These are phyloP conservation scores for Pseudogymnoascus sp. DNA, from an alignment of 2,329 filamentous ascomycete species.

Conservation along the genomic window DNA sequence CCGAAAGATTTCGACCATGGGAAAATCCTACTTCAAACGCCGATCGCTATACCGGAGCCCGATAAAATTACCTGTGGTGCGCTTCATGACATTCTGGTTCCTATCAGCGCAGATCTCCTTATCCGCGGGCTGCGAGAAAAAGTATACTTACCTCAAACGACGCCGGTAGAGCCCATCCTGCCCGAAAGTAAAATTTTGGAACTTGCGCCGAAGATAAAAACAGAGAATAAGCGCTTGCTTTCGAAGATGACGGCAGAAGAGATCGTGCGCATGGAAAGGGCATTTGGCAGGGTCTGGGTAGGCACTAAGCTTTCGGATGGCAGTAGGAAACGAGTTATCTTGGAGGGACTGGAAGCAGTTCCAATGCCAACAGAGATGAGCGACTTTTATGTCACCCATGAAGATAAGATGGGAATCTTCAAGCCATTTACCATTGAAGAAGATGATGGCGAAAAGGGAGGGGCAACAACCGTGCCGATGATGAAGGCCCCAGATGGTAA, in stretches of 20 bases:
- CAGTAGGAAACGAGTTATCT: constrained; percentile 19
- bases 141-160: constrained; percentile 50
- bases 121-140: constrained; percentile 52
- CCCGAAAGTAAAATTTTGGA: constrained; percentile 23
- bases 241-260: constrained; percentile 44
- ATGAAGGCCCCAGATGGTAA: constrained; percentile 14
- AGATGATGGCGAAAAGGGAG: not conserved
- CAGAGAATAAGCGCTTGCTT: constrained; percentile 53
- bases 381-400: not conserved
- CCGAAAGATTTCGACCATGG: constrained; percentile 70
- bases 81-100: constrained; percentile 49
- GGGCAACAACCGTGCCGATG: not conserved
- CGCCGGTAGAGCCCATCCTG: constrained; percentile 17
- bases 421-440: not conserved
- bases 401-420: not conserved
- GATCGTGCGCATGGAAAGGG: constrained; percentile 46
- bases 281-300: constrained; percentile 61
- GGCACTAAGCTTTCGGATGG: constrained; percentile 18
- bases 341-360: constrained; percentile 18
- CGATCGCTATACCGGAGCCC: constrained; percentile 43
- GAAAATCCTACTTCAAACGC: constrained; percentile 58
- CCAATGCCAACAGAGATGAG: constrained; percentile 5
- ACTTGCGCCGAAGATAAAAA: constrained; percentile 66
- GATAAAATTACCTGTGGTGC: constrained; percentile 36
- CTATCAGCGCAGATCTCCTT: constrained; percentile 62